phyloP scores from a whole-genome alignment of 257 asterid genomes.

The Sherardia arvensis region DNA sequence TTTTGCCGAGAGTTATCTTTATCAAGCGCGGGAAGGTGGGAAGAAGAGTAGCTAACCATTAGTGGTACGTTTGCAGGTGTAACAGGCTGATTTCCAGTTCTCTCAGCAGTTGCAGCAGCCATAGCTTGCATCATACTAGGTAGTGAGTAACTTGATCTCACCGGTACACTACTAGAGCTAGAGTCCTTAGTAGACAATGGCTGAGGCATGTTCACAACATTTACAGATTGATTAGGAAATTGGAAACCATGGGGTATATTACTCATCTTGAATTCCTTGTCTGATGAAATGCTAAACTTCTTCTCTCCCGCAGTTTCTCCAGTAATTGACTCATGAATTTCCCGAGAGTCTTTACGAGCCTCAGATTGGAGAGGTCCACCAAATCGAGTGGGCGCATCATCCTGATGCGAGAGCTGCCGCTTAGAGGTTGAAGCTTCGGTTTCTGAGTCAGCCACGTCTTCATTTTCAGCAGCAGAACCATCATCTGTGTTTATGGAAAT shows the following conservation, averaged over 20 bases:
- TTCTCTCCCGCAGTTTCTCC: conserved; percentile 56
- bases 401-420: conserved; percentile 49
- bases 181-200: conserved; percentile 49
- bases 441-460: conserved; percentile 96
- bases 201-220: conserved; percentile 43
- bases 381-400: conserved; percentile 37
- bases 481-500: conserved; percentile 87
- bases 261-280: conserved; percentile 51
- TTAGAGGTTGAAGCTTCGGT: conserved; percentile 69
- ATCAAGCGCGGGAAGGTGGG: conserved; percentile 73
- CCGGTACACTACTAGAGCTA: conserved; percentile 29
- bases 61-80: conserved; percentile 52
- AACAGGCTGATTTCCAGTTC: conserved; percentile 40
- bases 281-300: conserved; percentile 56
- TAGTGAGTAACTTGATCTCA: conserved; percentile 37
- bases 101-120: conserved; percentile 40
- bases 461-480: conserved; percentile 93
- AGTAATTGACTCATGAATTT: conserved; percentile 43
- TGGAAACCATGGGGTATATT: conserved; percentile 43
- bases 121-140: conserved; percentile 54
- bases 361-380: conserved; percentile 30
- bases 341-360: conserved; percentile 43
- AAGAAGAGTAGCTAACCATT: conserved; percentile 66
- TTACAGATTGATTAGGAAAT: conserved; percentile 38
- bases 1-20: conserved; percentile 52